A percentile compares a stretch with the other conserved stretches of the same genome.
Evolutionary conservation across 139 green algal species (phyloP).

Genomic region (Tetradesmus lagerheimii): DNA sequence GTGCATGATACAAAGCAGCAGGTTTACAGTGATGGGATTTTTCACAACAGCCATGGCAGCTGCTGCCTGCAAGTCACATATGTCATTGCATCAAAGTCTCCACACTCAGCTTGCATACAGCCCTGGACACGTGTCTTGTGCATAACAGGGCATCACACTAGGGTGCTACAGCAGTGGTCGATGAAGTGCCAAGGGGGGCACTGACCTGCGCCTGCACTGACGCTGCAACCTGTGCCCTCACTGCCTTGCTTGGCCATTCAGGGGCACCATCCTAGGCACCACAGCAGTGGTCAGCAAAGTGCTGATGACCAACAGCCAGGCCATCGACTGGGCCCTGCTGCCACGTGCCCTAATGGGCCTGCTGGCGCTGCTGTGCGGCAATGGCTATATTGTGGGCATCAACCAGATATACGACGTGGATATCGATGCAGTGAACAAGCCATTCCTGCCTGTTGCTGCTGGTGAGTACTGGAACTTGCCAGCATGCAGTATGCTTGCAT

Average conservation of each 20-base stretch:
- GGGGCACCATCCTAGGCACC: constrained; percentile 89
- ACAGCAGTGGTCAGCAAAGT: constrained; percentile 79
- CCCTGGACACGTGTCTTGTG: too few species aligned
- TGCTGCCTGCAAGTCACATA: too few species aligned
- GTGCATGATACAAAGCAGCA: too few species aligned
- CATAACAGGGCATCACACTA: constrained; percentile 85
- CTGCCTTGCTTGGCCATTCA: not conserved
- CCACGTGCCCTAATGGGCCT: constrained; percentile 88
- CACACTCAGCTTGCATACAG: too few species aligned
- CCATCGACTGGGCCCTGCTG: constrained; percentile 94
- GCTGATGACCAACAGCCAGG: constrained; percentile 76
- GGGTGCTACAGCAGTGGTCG: constrained; percentile 84
- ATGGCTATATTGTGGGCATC: constrained; percentile 99
- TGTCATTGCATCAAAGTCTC: too few species aligned
- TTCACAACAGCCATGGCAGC: too few species aligned
- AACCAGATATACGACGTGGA: constrained; percentile 98
- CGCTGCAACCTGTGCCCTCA: not conserved
- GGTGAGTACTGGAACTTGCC: constrained; percentile 74
- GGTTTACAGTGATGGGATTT: too few species aligned
- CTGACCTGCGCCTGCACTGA: not conserved
- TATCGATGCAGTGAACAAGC: constrained; percentile 98
- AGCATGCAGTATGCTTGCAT: not conserved
- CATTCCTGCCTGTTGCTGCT: constrained; percentile 96
- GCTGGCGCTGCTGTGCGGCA: constrained; percentile 94
- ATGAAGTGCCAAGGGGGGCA: too few species aligned